Evolutionary conservation across 306 rosid species (phyloP).

Genomic region (Senna tora): DNA sequence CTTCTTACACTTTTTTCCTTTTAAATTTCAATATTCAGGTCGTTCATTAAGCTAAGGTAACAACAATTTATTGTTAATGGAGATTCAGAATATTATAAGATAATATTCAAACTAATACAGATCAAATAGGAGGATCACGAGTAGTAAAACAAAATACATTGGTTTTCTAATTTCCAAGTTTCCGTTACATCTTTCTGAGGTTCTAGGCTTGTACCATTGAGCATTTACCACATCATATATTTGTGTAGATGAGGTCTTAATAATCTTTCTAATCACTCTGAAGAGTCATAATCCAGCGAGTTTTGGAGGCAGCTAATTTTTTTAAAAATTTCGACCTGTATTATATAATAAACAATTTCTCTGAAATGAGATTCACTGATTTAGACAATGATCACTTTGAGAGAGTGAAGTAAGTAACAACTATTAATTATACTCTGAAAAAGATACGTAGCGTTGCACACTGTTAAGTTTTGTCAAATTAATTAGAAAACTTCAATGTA

Average conservation of each 20-base stretch:
- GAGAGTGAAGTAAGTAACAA: constrained; percentile 6
- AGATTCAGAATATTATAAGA: too few relatives aligned
- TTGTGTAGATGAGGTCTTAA: neutral
- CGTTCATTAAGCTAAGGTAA: too few relatives aligned
- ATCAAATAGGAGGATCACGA: neutral
- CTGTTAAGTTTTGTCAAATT: neutral
- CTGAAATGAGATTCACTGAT: constrained; percentile 1
- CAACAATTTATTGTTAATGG: too few relatives aligned
- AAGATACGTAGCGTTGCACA: neutral
- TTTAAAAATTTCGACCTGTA: neutral
- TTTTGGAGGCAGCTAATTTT: neutral
- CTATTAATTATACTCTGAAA: neutral
- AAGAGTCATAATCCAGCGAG: neutral
- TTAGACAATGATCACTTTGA: constrained; percentile 9
- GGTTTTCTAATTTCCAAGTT: too few relatives aligned
- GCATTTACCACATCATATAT: neutral
- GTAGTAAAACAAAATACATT: neutral
- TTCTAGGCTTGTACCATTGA: too few relatives aligned
- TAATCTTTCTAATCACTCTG: neutral
- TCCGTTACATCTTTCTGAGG: too few relatives aligned
- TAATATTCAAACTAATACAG: too few relatives aligned
- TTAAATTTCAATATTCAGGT: too few relatives aligned
- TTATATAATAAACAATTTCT: neutral
- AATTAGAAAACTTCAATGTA: neutral
- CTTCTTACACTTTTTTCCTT: neutral